Evolutionary conservation across 306 rosid genomes (phyloP).

Genomic region (Fragaria vesca): DNA sequence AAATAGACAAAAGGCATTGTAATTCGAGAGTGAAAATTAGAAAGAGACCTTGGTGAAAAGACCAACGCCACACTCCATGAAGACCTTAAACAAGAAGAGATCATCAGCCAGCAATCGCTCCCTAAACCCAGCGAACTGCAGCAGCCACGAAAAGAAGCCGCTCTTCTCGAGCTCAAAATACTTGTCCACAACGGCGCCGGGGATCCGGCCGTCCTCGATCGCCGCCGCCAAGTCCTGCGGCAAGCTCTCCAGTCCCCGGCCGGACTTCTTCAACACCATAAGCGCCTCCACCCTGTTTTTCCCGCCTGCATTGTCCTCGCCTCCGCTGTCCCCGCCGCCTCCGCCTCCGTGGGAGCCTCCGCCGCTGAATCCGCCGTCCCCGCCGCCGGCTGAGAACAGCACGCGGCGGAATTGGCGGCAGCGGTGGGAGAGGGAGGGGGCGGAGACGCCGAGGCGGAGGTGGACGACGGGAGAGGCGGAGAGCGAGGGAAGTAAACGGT

Average conservation of each 20-base stretch:
- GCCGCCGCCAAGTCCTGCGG: constrained; percentile 82
- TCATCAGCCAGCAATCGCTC: constrained; percentile 95
- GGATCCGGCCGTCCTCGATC: constrained; percentile 68
- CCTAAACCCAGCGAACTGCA: constrained; percentile 75
- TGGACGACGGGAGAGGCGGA: constrained; percentile 22
- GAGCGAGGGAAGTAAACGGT: constrained; percentile 25
- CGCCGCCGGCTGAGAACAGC: constrained; percentile 22
- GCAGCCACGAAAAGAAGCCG: constrained; percentile 62
- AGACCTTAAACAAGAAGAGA: constrained; percentile 76
- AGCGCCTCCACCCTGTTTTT: constrained; percentile 50
- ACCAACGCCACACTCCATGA: constrained; percentile 94
- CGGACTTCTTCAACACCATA: constrained; percentile 61
- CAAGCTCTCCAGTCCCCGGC: constrained; percentile 60
- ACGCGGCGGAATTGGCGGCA: constrained; percentile 23
- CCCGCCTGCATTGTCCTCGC: constrained; percentile 35
- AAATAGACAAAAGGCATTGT: not conserved
- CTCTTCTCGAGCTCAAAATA: constrained; percentile 73
- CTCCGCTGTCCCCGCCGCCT: constrained; percentile 12
- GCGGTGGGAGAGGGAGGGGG: constrained; percentile 24
- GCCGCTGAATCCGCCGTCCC: constrained; percentile 27
- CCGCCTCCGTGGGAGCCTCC: constrained; percentile 26
- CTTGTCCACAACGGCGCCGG: constrained; percentile 63
- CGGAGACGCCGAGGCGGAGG: constrained; percentile 25
- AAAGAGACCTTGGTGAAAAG: constrained; percentile 75
- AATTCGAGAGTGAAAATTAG: not conserved